Conservation (phyloP, 2,329 filamentous ascomycete genomes). For the Apiospora marii region DNA sequence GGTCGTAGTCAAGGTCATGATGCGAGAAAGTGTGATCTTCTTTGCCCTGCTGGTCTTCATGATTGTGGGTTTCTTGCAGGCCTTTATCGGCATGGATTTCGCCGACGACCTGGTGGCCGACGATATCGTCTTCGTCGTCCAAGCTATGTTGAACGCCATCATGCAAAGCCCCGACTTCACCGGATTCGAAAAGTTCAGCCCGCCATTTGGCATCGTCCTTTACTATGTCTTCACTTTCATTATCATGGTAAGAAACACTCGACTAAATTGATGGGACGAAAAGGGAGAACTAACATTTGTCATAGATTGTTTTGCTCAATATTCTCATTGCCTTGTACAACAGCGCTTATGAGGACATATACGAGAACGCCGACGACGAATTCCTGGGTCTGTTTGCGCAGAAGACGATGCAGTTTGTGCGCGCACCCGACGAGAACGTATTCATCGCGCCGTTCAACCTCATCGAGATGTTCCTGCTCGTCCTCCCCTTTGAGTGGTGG, state of each 20-base stretch:
- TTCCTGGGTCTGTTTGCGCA: conserved; percentile 92
- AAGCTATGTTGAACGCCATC: conserved; percentile 87
- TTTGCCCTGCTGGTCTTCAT: conserved; percentile 89
- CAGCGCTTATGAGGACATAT: conserved; percentile 94
- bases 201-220: conserved; percentile 90
- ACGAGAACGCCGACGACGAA: conserved; percentile 91
- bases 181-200: conserved; percentile 88
- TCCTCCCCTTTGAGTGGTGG: conserved; percentile 95
- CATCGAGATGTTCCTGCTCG: conserved; percentile 82
- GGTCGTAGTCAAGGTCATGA: conserved; percentile 94
- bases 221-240: conserved; percentile 99
- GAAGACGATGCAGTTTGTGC: conserved; percentile 96
- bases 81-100: conserved; percentile 90
- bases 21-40: conserved; percentile 94
- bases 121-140: conserved; percentile 77
- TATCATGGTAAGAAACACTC: conserved; percentile 74
- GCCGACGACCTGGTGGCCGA: conserved; percentile 74
- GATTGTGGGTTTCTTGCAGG: conserved; percentile 87
- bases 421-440: conserved; percentile 96
- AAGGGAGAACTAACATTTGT: background rate
- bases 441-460: conserved; percentile 97
- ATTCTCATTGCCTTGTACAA: conserved; percentile 98
- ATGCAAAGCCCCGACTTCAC: conserved; percentile 92
- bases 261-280: background rate
- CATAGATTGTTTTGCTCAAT: conserved; percentile 79